Evolutionary conservation across 75 land plant genomes (phyloP).

Genomic region (Pinus taeda): DNA sequence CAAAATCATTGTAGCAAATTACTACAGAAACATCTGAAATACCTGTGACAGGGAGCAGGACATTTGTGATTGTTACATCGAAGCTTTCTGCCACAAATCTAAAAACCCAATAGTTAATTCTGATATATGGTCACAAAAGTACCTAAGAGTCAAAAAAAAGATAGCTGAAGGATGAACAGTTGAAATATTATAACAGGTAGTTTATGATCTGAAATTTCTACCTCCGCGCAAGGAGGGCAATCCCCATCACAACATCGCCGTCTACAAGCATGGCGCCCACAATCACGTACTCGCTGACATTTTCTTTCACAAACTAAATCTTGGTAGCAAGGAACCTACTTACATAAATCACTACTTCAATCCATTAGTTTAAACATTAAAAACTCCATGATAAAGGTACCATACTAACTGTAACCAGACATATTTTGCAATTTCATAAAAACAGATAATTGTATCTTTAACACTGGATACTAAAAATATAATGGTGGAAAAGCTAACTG

Average conservation of each 20-base stretch:
- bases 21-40: constrained; percentile 2
- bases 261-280: constrained; percentile 91
- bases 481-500: not conserved
- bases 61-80: constrained; percentile 95
- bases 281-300: constrained; percentile 76
- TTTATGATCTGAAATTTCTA: constrained; percentile 8
- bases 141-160: not conserved
- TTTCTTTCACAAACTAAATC: constrained; percentile 90
- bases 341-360: not conserved
- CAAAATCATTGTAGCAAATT: not conserved
- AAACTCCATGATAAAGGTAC: not conserved
- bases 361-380: not conserved
- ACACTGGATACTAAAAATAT: not conserved
- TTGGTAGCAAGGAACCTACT: constrained; percentile 93
- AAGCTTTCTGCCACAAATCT: constrained; percentile 91
- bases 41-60: constrained; percentile 98
- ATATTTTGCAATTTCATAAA: not conserved
- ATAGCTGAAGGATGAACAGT: not conserved
- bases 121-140: not conserved
- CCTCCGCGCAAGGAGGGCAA: constrained; percentile 98
- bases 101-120: constrained; percentile 10
- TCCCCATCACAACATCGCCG: constrained; percentile 97
- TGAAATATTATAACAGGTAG: not conserved
- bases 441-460: not conserved
- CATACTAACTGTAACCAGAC: not conserved